Evolutionary conservation across 2,329 filamentous ascomycete genomes (phyloP).

Genomic region (Diaporthe aspalathi): DNA sequence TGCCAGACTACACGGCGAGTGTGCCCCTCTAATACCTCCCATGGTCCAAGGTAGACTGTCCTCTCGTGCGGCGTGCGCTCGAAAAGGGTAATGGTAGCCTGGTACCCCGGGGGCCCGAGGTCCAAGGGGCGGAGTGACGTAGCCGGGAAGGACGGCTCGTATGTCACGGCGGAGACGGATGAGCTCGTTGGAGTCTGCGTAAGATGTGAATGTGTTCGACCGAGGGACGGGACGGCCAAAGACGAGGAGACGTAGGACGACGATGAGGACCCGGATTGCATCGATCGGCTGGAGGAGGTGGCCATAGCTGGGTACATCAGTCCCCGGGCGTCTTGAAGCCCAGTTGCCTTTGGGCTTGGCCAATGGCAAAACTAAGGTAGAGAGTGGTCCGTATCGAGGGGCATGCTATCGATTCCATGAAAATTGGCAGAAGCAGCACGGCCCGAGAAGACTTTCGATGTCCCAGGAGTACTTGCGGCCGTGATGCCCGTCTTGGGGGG

Average conservation of each 20-base stretch:
- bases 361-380: conserved; percentile 25
- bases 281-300: conserved; percentile 43
- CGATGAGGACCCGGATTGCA: conserved; percentile 55
- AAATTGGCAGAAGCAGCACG: background rate
- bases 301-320: conserved; percentile 50
- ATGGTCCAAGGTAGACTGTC: conserved; percentile 64
- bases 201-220: conserved; percentile 55
- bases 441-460: background rate
- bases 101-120: conserved; percentile 64
- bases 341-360: conserved; percentile 28
- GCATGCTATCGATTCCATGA: conserved; percentile 34
- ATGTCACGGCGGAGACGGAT: conserved; percentile 56
- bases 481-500: background rate
- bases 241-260: conserved; percentile 62
- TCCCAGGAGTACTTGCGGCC: conserved; percentile 2
- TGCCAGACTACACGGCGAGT: conserved; percentile 64
- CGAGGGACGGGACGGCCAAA: conserved; percentile 53
- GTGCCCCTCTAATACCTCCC: conserved; percentile 61
- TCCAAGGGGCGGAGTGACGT: conserved; percentile 59
- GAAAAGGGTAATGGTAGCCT: conserved; percentile 66
- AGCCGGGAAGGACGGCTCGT: conserved; percentile 54
- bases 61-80: conserved; percentile 61
- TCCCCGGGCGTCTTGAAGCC: conserved; percentile 42
- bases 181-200: conserved; percentile 59
- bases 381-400: conserved; percentile 7